A percentile compares a stretch with the other conserved stretches of the same genome.
These are phyloP conservation scores for Glonium stellatum DNA, from an alignment of 495 filamentous ascomycete genomes.

Conservation along the genomic window DNA sequence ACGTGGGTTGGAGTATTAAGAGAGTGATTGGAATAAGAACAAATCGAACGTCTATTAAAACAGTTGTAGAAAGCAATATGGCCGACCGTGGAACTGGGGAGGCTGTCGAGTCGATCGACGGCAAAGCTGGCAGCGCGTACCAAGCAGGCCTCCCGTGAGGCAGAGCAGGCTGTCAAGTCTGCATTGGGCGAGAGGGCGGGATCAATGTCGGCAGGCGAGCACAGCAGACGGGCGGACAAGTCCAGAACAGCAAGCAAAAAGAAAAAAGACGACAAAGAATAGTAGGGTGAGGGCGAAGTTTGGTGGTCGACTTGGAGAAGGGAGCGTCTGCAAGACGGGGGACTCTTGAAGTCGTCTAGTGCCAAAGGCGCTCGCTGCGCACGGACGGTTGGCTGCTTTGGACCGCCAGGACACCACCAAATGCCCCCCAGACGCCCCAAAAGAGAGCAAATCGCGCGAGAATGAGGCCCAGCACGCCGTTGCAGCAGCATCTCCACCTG, in stretches of 20 bases:
- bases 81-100: slow-evolving; percentile 18
- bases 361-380: not conserved
- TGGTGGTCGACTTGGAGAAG: slow-evolving; percentile 2
- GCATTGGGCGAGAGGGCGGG: slow-evolving; percentile 22
- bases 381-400: not conserved
- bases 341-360: not conserved
- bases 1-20: slow-evolving; percentile 11
- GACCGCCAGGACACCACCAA: too few relatives aligned
- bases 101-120: slow-evolving; percentile 24
- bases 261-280: slow-evolving; percentile 19
- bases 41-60: slow-evolving; percentile 23
- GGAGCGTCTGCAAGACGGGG: not conserved
- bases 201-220: slow-evolving; percentile 18
- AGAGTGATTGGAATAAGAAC: slow-evolving; percentile 3
- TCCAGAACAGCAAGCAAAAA: slow-evolving; percentile 15
- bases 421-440: too few relatives aligned
- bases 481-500: too few relatives aligned
- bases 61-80: slow-evolving; percentile 26
- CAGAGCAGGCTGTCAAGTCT: slow-evolving; percentile 25
- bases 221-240: slow-evolving; percentile 5
- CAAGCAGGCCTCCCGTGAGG: slow-evolving; percentile 28
- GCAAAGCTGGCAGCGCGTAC: slow-evolving; percentile 28
- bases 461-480: not conserved
- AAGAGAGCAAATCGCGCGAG: too few relatives aligned
- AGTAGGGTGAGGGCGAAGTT: slow-evolving; percentile 11